Conservation (phyloP, 2,329 filamentous ascomycete species). For the Coccinonectria pachysandricola region DNA sequence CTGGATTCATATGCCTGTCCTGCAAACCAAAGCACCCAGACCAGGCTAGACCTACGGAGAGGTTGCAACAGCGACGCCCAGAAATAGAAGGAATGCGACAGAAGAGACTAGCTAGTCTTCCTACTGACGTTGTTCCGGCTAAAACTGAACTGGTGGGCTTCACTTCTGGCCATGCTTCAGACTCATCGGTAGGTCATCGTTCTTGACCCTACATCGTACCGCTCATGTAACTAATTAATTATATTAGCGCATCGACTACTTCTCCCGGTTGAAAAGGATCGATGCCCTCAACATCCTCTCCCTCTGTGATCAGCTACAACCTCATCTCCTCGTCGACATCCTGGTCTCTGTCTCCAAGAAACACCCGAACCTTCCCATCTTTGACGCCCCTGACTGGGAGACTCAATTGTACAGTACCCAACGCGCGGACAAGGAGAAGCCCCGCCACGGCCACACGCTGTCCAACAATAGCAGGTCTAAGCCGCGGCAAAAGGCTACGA, state of each 20-base stretch:
- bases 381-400: constrained; percentile 32
- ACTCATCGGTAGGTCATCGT: constrained; percentile 22
- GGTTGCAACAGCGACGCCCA: no score
- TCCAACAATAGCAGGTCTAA: constrained; percentile 18
- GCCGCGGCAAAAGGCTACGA: constrained; percentile 22
- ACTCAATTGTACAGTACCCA: constrained; percentile 8
- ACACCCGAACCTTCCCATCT: constrained; percentile 33
- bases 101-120: constrained; percentile 23
- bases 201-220: not conserved
- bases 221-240: constrained; percentile 1
- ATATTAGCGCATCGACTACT: constrained; percentile 29
- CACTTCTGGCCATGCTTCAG: constrained; percentile 23
- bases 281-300: constrained; percentile 31
- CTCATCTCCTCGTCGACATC: constrained; percentile 31
- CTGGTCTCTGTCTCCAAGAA: constrained; percentile 32
- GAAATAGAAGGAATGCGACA: constrained; percentile 23
- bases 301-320: constrained; percentile 30
- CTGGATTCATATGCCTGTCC: no score
- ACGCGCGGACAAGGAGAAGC: constrained; percentile 12
- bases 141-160: constrained; percentile 31
- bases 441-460: constrained; percentile 22
- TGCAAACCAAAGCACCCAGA: no score
- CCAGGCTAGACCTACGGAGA: no score
- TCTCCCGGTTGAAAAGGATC: constrained; percentile 25
- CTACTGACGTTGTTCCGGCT: constrained; percentile 21